Evolutionary conservation across 371 early-diverging fungal genomes (phyloP).

Genomic region (Catenaria anguillulae): DNA sequence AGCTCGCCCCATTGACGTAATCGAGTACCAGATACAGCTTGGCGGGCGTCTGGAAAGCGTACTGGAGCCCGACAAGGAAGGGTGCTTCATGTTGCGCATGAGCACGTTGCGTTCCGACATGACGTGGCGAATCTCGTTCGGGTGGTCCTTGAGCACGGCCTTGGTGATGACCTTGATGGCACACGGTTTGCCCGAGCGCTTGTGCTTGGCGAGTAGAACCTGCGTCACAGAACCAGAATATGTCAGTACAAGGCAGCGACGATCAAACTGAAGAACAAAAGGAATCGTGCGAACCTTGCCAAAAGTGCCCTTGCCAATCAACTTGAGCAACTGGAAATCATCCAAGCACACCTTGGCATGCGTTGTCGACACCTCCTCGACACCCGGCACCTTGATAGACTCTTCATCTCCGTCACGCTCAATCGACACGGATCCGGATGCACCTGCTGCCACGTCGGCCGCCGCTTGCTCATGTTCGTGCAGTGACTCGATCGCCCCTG

Average conservation of each 20-base stretch:
- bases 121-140: constrained; percentile 7
- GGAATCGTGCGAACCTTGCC: no score
- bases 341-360: constrained; percentile 5
- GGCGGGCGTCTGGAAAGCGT: constrained; percentile 50
- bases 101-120: constrained; percentile 61
- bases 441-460: no score
- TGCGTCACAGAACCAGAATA: no score
- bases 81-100: constrained; percentile 36
- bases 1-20: constrained; percentile 71
- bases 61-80: constrained; percentile 56
- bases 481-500: no score
- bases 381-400: neutral
- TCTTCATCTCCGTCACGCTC: neutral
- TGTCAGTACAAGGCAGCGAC: neutral
- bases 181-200: constrained; percentile 1
- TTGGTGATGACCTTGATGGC: constrained; percentile 7
- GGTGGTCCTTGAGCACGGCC: constrained; percentile 5
- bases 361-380: constrained; percentile 2
- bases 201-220: constrained; percentile 7
- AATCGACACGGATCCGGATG: neutral
- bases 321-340: constrained; percentile 6
- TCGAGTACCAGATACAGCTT: constrained; percentile 60
- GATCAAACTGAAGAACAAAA: no score
- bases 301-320: constrained; percentile 9
- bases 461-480: neutral